Conservation (phyloP, 2,329 filamentous ascomycete species). For the Ceratocystis ficicola region DNA sequence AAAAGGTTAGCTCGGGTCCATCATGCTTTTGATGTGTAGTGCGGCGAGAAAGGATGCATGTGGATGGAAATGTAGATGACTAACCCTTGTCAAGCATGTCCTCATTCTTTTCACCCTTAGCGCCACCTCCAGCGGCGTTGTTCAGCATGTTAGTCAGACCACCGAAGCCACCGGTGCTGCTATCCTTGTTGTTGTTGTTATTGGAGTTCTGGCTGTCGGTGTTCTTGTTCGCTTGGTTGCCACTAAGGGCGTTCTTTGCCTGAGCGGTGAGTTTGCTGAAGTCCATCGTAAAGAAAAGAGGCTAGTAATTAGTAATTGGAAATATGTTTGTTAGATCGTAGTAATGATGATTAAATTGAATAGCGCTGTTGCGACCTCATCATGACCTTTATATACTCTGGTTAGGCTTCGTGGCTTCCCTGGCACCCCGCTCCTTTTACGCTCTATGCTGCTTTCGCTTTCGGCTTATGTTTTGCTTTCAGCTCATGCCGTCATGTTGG, state of each 20-base stretch:
- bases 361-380: neutral
- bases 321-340: neutral
- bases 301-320: neutral
- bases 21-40: neutral
- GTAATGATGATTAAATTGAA: neutral
- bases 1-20: neutral
- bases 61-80: neutral
- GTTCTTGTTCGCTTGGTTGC: constrained; percentile 16
- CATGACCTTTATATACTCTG: constrained; percentile 1
- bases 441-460: neutral
- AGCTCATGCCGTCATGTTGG: constrained; percentile 3
- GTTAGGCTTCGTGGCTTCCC: neutral
- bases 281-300: constrained; percentile 17
- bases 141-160: constrained; percentile 61
- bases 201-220: constrained; percentile 27
- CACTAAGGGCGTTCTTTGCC: constrained; percentile 23
- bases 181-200: constrained; percentile 25
- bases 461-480: constrained; percentile 9
- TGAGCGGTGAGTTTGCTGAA: constrained; percentile 21
- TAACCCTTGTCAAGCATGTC: constrained; percentile 70
- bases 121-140: constrained; percentile 57
- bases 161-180: constrained; percentile 35
- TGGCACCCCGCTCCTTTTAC: no score
- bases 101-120: constrained; percentile 67
- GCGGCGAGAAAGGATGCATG: neutral